Base-by-base conservation (phyloP, 805 yeast species). In the Nakazawaea holstii region DNA sequence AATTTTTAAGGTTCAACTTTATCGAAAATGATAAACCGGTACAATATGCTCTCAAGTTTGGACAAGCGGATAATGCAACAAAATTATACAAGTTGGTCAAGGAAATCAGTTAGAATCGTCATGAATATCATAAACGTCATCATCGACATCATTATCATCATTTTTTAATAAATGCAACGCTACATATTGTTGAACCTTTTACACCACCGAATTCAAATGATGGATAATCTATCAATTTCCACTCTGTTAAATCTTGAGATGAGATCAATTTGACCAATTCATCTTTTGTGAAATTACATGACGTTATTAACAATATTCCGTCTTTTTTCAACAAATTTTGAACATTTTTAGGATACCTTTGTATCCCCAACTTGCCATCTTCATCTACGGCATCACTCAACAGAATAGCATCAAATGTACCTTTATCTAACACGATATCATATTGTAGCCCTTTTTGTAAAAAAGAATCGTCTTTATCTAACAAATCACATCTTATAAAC, bases 351-450 rank as follows among this genome's bases (percentile, higher is more conserved):
- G 90, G 80, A 57, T 94, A 92, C 13, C 79, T 68, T 27, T 83
- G 80, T 49, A 76, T 68, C 2, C 79, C 74, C 14, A 76, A 72
- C 49, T 70, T 67, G 7, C 69, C 72, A 10, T 66, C 67, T 8
- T 65, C 73, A 49, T 76, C 77, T 17, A 65, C 73, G 1, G 69
- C 54, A 20, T 84, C 84, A 61, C 88, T 87, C 39, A 94, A 72
- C 0, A 97, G 97, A 52, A 94, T 92, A 5, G 99, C 99, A 67
- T 94, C 99, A 20, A 94, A 67, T 0, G 99, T 94, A 8, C 99
- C 99, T 62, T 94, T 94, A 65, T 94, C 99, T 14, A 90, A 67
- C 1, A 92, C 77, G 8, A 94, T 63, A 59, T 91, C 96, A 65
- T 78, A 90, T 20, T 68, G 58, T 3, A 65, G 69, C 47, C 43